Base-by-base conservation (phyloP, 169 alveolate genomes). In the Plasmodium reichenowi region DNA sequence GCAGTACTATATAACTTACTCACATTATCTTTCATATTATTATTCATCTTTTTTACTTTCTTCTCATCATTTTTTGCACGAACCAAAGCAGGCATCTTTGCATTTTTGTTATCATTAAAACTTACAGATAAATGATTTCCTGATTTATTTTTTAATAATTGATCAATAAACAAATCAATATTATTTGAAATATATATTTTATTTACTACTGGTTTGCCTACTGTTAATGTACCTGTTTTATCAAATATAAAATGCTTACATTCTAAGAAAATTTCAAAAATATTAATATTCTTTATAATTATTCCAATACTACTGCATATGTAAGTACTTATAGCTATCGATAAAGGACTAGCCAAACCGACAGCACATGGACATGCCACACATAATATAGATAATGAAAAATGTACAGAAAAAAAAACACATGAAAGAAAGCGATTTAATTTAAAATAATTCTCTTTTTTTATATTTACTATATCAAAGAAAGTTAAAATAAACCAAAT, bases 351-450 rank as follows among this genome's bases (percentile, higher is more conserved):
- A 47, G 90, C 90, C 45, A 80, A 48, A n/a, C 90, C 83, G 1
- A 80, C 90, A n/a, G 90, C 90, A 80, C 90, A 80, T 17, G 90
- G 90, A 26, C 90, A 80, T 17, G 90, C 90, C 24, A 80, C 90
- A 68, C 90, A 80, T 67, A 80, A 80, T 45, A 80, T 68, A 17
- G 90, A 80, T 67, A 80, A 67, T n/a, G 90, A 80, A 52, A 80
- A 80, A 66, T 80, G 90, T 20, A 80, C 58, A 12, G 90, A 80
- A 59, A 80, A 80, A 54, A 80, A 68, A 2, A 80, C 29, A 80
- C 90, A 80, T 13, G 90, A 66, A 62, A 80, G 56, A 52, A 80
- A 62, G 17, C 43, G 67, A 54, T 54, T 80, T 54, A 80, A 24
- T 58, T 80, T 80, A 67, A 80, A 80, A 67, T 80, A 66, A 56